These are phyloP conservation scores for Lactarius tabidus DNA, from an alignment of 768 basidiomycete species.

Conservation along the genomic window DNA sequence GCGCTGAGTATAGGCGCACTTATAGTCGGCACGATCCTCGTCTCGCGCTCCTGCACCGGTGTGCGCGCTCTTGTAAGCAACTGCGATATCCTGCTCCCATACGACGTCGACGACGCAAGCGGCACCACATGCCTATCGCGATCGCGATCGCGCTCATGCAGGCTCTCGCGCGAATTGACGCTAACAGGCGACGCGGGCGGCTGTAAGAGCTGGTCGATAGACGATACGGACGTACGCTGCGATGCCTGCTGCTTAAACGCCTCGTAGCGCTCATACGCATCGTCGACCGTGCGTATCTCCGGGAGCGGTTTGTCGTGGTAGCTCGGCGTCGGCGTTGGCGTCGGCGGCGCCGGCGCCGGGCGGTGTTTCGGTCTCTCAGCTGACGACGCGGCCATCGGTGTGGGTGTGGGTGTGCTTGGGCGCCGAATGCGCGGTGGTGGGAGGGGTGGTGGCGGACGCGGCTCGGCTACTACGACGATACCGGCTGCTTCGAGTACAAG, in stretches of 20 bases:
- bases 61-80: conserved; percentile 63
- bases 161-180: conserved; percentile 28
- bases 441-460: conserved; percentile 44
- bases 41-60: conserved; percentile 45
- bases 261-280: conserved; percentile 89
- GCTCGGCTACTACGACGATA: conserved; percentile 70
- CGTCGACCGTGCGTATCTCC: conserved; percentile 45
- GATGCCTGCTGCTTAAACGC: conserved; percentile 59
- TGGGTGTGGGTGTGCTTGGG: conserved; percentile 18
- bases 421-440: conserved; percentile 32
- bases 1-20: conserved; percentile 64
- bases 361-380: conserved; percentile 37
- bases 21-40: conserved; percentile 47
- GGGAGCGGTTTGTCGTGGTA: conserved; percentile 12
- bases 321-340: conserved; percentile 19
- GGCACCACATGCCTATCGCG: conserved; percentile 33
- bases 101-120: not conserved
- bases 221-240: conserved; percentile 57
- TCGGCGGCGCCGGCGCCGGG: conserved; percentile 51
- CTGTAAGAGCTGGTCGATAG: conserved; percentile 40
- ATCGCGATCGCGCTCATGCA: conserved; percentile 28
- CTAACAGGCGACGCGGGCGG: conserved; percentile 19
- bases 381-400: conserved; percentile 35
- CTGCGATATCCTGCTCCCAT: conserved; percentile 35
- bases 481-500: conserved; percentile 89